phyloP scores from a whole-genome alignment of 331 rosid species.

The Phaseolus coccineus region DNA sequence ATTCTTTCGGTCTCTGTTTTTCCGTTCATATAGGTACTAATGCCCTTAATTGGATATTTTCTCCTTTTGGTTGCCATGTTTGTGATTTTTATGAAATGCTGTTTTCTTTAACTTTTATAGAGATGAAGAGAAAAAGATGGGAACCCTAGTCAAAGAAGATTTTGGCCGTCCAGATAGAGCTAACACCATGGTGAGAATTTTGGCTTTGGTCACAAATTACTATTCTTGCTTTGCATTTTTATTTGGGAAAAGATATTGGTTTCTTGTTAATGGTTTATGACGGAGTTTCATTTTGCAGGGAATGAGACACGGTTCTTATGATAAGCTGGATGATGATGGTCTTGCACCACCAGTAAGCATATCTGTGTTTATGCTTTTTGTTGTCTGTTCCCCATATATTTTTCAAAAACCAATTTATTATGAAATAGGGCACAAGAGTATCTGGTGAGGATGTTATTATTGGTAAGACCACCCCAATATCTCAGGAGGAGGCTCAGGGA shows the following conservation, averaged over 20 bases:
- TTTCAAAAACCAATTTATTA: conserved; percentile 23
- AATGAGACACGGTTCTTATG: conserved; percentile 98
- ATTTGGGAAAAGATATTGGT: conserved; percentile 2
- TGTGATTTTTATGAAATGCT: conserved; percentile 7
- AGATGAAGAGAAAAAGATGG: conserved; percentile 99
- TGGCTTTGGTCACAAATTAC: conserved; percentile 1
- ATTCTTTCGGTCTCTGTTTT: conserved; percentile 92
- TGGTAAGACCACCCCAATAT: conserved; percentile 92
- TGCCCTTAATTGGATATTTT: background rate
- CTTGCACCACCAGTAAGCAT: conserved; percentile 94
- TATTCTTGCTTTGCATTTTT: background rate
- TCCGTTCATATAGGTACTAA: conserved; percentile 91
- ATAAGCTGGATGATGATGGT: conserved; percentile 98
- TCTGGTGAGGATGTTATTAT: conserved; percentile 98
- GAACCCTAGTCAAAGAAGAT: conserved; percentile 98
- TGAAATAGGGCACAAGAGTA: conserved; percentile 89
- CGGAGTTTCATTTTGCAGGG: conserved; percentile 66
- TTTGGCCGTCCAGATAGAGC: conserved; percentile 97
- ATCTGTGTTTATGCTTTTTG: conserved; percentile 24
- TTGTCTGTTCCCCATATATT: background rate
- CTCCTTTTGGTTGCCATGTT: background rate
- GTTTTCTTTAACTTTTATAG: conserved; percentile 47
- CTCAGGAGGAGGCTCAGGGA: conserved; percentile 94
- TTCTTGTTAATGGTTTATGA: conserved; percentile 6
- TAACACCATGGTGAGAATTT: conserved; percentile 79